Evolutionary conservation across 768 basidiomycete genomes (phyloP).

Genomic region (Suillus fuscotomentosus): DNA sequence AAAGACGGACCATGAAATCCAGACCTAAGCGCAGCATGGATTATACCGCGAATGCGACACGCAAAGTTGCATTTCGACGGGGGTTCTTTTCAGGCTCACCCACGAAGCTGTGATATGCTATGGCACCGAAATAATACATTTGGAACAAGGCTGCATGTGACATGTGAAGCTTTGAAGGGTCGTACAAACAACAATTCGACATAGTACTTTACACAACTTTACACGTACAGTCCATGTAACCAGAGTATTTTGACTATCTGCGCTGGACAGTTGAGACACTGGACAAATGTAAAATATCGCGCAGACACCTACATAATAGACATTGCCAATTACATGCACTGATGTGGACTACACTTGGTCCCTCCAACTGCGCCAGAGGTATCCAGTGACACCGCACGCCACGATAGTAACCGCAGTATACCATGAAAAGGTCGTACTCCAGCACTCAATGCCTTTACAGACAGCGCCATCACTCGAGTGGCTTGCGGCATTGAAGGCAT

Average conservation of each 20-base stretch:
- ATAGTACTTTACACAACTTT: no score
- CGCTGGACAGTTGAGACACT: not conserved
- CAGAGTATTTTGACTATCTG: not conserved
- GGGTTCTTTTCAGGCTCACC: no score
- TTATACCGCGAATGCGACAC: not conserved
- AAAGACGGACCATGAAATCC: not conserved
- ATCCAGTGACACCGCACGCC: conserved; percentile 42
- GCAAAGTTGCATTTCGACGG: not conserved
- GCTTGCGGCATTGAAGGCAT: conserved; percentile 63
- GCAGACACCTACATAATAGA: not conserved
- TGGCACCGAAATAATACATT: no score
- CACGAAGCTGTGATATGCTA: no score
- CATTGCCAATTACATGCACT: not conserved
- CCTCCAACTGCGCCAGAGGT: conserved; percentile 67
- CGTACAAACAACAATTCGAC: no score
- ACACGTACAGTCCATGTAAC: not conserved
- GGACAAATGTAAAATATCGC: not conserved
- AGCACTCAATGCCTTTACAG: conserved; percentile 63
- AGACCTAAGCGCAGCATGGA: not conserved
- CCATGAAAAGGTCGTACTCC: conserved; percentile 64
- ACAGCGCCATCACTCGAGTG: conserved; percentile 42
- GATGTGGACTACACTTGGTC: conserved; percentile 40
- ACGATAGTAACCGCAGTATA: conserved; percentile 40
- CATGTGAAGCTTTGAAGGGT: no score
- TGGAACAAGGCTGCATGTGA: no score